Percentiles rank a stretch among this genome's conserved stretches.
Evolutionary conservation across 768 basidiomycete genomes (phyloP).

Genomic region (Termitomyces titanicus): DNA sequence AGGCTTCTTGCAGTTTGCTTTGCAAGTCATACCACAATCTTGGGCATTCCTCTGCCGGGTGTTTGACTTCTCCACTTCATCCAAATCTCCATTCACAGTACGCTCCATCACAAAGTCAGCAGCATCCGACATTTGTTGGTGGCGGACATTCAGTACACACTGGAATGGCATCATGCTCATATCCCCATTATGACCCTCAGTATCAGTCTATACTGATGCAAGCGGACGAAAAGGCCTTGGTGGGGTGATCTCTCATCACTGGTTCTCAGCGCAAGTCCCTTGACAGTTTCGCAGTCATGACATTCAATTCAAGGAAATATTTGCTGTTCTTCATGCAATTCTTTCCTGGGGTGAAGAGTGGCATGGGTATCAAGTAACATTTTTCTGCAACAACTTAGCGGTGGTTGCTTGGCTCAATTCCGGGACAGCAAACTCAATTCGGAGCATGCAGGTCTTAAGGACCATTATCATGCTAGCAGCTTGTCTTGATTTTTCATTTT

Average conservation of each 20-base stretch:
- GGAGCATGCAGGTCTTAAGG: slow-evolving; percentile 10
- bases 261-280: slow-evolving; percentile 24
- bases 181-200: slow-evolving; percentile 1
- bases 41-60: slow-evolving; percentile 25
- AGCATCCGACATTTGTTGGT: no score
- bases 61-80: slow-evolving; percentile 24
- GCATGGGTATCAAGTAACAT: slow-evolving; percentile 21
- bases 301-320: no score
- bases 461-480: no score
- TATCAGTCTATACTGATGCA: slow-evolving; percentile 27
- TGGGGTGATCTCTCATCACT: slow-evolving; percentile 16
- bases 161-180: no score
- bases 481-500: slow-evolving; percentile 20
- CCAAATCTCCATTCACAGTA: slow-evolving; percentile 15
- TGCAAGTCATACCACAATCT: slow-evolving; percentile 28
- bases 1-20: no score
- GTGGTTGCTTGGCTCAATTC: no score
- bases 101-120: slow-evolving; percentile 26
- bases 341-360: slow-evolving; percentile 24
- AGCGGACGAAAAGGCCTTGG: no score
- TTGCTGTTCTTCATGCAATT: slow-evolving; percentile 27
- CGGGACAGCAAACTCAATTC: no score
- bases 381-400: no score
- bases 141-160: no score
- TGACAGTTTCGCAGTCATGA: no score